Base-by-base conservation (phyloP, 2,329 filamentous ascomycete species). In the Exophiala bonariae region DNA sequence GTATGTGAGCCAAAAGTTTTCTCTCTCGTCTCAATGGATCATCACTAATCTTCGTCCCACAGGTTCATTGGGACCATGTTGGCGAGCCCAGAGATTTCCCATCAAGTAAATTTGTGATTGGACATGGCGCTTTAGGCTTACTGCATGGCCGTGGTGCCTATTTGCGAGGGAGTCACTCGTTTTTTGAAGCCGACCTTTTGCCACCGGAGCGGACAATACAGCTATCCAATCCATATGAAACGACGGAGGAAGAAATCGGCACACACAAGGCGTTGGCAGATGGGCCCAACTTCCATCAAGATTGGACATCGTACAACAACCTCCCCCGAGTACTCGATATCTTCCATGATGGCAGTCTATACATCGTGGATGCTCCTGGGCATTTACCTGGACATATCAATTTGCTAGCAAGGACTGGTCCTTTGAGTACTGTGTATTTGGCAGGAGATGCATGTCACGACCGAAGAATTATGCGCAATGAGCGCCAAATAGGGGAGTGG, bases 21-120 rank as follows among this genome's bases (percentile, higher is more conserved):
- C 7, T n/a, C 18, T 18, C 5, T 19, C 16, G 2, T 18, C 17
- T 20, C 13, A 31, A 4, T 16, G 16, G 5, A 28, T 41, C 16
- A 41, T 26, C 6, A 26, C 23, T 26, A 11, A 26, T 11, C 23
- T 11, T 26, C 61, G 58, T 31, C 11, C 11, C 23, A 11, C 31
- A 70, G 66, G 67, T 70, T 54, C 35, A 68, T 57, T 43, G 47
- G 40, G 56, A 58, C 46, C 56, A 58, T 47, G 55, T 71, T 14
- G 70, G 71, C 20, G 63, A 67, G 32, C 70, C 70, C 2, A 56
- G 55, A 3, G 64, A 68, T 31, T 73, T 72, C 36, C 49, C 61
- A 1, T 49, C 41, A 3, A 64, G 66, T 2, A 65, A 52, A 3
- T 72, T 72, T 49, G 44, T 73, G 4, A 61, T 71, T 36, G 70